Conservation (phyloP, 371 early-diverging fungal species). For the Mucor plumbeus region DNA sequence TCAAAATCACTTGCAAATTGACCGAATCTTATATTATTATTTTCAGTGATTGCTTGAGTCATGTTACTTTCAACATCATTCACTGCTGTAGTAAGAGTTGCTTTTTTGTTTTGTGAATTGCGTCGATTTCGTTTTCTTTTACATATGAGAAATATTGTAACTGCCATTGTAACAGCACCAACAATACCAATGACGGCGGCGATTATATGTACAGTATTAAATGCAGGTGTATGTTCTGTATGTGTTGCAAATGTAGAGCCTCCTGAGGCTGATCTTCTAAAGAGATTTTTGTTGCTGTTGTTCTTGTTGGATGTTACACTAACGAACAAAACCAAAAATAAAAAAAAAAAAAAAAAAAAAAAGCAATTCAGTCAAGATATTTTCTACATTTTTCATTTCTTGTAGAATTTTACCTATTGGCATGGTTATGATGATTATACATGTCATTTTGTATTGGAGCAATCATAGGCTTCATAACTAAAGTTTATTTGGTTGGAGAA, state of each 20-base stretch:
- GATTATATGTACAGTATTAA: slow-evolving; percentile 45
- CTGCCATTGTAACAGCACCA: slow-evolving; percentile 33
- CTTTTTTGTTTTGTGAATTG: background rate
- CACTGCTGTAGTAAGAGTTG: background rate
- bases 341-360: no score
- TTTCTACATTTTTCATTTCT: background rate
- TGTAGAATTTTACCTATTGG: background rate
- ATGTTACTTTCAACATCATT: slow-evolving; percentile 3
- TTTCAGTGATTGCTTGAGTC: background rate
- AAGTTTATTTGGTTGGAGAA: background rate
- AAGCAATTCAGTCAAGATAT: background rate
- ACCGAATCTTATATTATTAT: slow-evolving; percentile 1
- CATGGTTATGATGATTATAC: background rate
- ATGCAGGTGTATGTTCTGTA: slow-evolving; percentile 34
- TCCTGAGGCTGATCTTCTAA: slow-evolving; percentile 17
- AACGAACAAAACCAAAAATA: background rate
- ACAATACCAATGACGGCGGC: slow-evolving; percentile 42
- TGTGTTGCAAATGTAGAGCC: slow-evolving; percentile 27
- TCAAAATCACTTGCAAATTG: slow-evolving; percentile 33
- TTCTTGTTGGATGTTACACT: slow-evolving; percentile 3
- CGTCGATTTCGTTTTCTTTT: slow-evolving; percentile 22
- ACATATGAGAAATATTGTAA: slow-evolving; percentile 34
- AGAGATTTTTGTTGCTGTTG: background rate
- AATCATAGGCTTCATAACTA: background rate
- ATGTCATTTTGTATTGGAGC: background rate